Base-by-base conservation (phyloP, 176 grass and related monocot species). In the Cocos nucifera region DNA sequence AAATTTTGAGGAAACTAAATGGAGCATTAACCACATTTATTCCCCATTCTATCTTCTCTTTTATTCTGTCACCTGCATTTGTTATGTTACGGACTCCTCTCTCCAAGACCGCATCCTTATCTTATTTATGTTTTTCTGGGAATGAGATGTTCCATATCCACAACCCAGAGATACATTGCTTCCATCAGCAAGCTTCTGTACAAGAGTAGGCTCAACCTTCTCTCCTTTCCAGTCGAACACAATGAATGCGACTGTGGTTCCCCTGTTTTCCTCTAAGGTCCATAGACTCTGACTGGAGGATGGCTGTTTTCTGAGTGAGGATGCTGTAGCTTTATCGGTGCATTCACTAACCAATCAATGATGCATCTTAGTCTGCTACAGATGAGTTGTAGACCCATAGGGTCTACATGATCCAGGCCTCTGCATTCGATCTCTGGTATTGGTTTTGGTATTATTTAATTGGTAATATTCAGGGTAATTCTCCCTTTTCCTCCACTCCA, bases 151-250 rank as follows among this genome's bases (percentile, higher is more conserved):
- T 21, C 21, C 21, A 21, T 21, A 89, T 2, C 86, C 90, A 54
- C 77, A 81, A 75, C 82, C 73, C 58, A 95, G 79, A 26, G 90
- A 86, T 67, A 95, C 2, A 23, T 28, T 49, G 78, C 85, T 79
- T 58, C 90, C 81, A 58, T 87, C 90, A 59, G 86, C 90, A 50
- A 95, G 86, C 77, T 89, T 95, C 73, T 95, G 90, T 61, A 95
- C 86, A 17, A 89, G 69, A 20, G 35, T 25, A 57, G 90, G 86
- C 61, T 84, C 77, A 4, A 95, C 69, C 52, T 80, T 86, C 74
- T 89, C 86, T 20, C 86, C 83, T 60, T 84, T 90, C 90, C 86
- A 90, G 23, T 23, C 23, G 23, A 23, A 23, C 23, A 23, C 23
- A 23, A 2, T 89, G 77, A 95, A 95, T 54, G 86, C 86, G 57